Evolutionary conservation across 2,329 filamentous ascomycete species (phyloP), one percentile per base, ranked within the genome.

Genomic region (Phaeosphaeriaceae sp.): DNA sequence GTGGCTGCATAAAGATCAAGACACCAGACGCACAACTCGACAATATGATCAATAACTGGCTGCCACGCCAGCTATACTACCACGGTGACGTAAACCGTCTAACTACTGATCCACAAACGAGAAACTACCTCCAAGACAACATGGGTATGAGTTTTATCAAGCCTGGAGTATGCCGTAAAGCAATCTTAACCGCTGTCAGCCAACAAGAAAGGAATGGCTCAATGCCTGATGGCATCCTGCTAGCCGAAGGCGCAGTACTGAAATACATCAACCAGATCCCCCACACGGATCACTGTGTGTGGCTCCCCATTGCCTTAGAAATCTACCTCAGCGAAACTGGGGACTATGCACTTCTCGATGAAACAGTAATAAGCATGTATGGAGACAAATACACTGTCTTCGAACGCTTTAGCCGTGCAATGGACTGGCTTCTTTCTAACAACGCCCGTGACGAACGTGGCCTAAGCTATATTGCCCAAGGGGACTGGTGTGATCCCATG

Each of bases 211-310:
- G 74, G 12, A 80, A 72, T 17, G 82, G 82, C n/a, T 75, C 80
- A 13, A 83, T 84, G 81, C 82, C 82, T 0, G 81, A 84, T 58
- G 81, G 81, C 5, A 82, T 84, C 46, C 60, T 84, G 3, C 68
- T 84, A 3, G 67, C 74, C 15, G 77, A 82, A 55, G 81, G 78
- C 33, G 82, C 81, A 1, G 80, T 82, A 61, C 74, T 84, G 29
- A 84, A 84, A 60, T 84, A 83, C 67, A 83, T 84, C 72, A 84
- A 84, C 67, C 81, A 83, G 63, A 71, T 84, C n/a, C 82, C 82
- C 17, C 81, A 84, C 56, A 83, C 81, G 1, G 82, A 84, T 50
- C 81, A 83, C 63, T 84, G 81, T 52, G 79, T 84, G 3, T 84
- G 82, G 82, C 72, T 84, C 2, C 81, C 81, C 0, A 74, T 83